Evolutionary conservation across 306 rosid species (phyloP).

Genomic region (Rubus parviflorus): DNA sequence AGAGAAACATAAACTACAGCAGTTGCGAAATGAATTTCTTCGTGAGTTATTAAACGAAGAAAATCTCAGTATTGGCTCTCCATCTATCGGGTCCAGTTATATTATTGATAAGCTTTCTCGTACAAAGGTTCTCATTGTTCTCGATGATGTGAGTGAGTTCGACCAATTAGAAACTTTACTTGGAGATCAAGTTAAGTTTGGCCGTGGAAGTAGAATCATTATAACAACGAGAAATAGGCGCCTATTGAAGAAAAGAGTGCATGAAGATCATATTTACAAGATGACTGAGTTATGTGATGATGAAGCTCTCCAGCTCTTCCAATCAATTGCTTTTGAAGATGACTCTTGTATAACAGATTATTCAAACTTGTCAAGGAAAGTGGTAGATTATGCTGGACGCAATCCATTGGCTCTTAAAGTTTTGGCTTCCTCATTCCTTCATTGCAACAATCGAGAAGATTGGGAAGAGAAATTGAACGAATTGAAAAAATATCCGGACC

Average conservation of each 20-base stretch:
- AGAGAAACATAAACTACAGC: too few species aligned
- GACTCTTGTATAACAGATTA: neutral
- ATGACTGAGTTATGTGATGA: neutral
- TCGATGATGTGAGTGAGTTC: too few species aligned
- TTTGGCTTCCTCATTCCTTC: constrained; percentile 3
- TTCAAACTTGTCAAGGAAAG: neutral
- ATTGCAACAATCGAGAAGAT: neutral
- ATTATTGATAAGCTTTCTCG: too few species aligned
- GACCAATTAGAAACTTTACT: neutral
- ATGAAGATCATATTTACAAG: neutral
- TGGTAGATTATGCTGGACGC: neutral
- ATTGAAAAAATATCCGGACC: neutral
- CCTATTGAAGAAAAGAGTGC: neutral
- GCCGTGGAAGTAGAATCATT: neutral
- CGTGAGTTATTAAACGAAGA: too few species aligned
- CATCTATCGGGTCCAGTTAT: too few species aligned
- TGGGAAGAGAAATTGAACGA: constrained; percentile 12
- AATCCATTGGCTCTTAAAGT: constrained; percentile 16
- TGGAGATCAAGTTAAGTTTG: too few species aligned
- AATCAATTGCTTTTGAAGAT: constrained; percentile 2
- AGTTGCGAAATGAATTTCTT: too few species aligned
- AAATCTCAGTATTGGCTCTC: too few species aligned
- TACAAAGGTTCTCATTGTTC: too few species aligned
- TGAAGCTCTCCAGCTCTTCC: constrained; percentile 16
- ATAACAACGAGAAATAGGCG: too few species aligned